These are phyloP conservation scores for Entomortierella beljakovae DNA, from an alignment of 192 early-diverging fungal species.

Conservation along the genomic window DNA sequence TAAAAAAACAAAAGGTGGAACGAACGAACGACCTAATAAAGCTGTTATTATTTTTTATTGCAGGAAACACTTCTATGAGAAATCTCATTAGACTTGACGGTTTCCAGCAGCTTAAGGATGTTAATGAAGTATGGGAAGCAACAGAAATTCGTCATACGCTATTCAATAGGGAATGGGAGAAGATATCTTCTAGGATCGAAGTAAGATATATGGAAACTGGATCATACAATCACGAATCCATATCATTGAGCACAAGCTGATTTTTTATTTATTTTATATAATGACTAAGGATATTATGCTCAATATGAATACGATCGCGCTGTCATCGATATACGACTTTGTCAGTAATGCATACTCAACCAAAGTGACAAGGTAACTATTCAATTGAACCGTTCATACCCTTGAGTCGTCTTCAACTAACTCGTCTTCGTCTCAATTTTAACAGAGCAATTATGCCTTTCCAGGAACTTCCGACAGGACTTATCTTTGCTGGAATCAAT, in stretches of 20 bases:
- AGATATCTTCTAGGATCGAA: conserved; percentile 58
- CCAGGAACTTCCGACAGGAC: conserved; percentile 77
- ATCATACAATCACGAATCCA: too few species aligned
- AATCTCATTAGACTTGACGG: conserved; percentile 59
- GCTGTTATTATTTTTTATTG: too few species aligned
- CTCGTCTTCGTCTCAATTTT: not conserved
- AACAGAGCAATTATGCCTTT: conserved; percentile 60
- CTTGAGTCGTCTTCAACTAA: conserved; percentile 15
- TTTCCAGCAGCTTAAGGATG: conserved; percentile 70
- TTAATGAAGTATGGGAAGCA: conserved; percentile 64
- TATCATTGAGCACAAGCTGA: too few species aligned
- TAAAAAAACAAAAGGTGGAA: too few species aligned
- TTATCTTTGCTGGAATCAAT: conserved; percentile 80
- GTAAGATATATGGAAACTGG: conserved; percentile 31
- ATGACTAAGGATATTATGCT: conserved; percentile 65
- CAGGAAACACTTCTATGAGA: too few species aligned
- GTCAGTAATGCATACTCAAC: conserved; percentile 63
- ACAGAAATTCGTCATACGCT: conserved; percentile 60
- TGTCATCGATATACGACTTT: conserved; percentile 71
- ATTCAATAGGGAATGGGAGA: conserved; percentile 67
- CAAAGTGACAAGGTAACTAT: conserved; percentile 4
- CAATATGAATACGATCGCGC: conserved; percentile 68
- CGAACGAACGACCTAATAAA: too few species aligned
- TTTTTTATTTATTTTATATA: too few species aligned
- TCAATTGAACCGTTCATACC: not conserved